Conservation (phyloP, 2,329 filamentous ascomycete species). For the Drechslerella stenobrocha region DNA sequence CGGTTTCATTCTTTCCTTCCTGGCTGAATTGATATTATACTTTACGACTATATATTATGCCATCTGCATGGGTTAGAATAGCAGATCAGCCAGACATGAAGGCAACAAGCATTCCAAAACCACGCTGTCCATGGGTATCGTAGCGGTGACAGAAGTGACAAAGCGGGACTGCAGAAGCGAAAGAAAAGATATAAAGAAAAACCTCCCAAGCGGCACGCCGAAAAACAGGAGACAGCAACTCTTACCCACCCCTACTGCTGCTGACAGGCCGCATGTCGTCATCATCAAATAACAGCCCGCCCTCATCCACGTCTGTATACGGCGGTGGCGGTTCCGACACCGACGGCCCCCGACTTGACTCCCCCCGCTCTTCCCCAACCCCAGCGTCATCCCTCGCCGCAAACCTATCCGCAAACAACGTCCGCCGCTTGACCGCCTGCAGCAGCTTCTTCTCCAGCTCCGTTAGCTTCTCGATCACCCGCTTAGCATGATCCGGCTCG, state of each 20-base stretch:
- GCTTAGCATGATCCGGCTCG: conserved; percentile 29
- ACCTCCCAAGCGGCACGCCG: conserved; percentile 5
- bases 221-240: background rate
- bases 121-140: conserved; percentile 46
- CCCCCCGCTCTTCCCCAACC: conserved; percentile 26
- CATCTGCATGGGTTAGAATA: conserved; percentile 2
- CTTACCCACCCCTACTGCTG: background rate
- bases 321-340: conserved; percentile 42
- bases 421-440: conserved; percentile 38
- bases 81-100: conserved; percentile 7
- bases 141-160: conserved; percentile 10
- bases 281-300: conserved; percentile 35
- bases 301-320: conserved; percentile 42
- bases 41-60: background rate
- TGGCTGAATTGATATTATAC: conserved; percentile 27
- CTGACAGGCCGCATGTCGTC: conserved; percentile 11
- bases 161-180: too few relatives aligned
- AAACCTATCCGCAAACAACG: conserved; percentile 36
- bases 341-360: conserved; percentile 43
- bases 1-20: conserved; percentile 25
- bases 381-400: conserved; percentile 11
- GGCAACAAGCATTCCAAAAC: conserved; percentile 10
- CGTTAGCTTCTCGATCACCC: conserved; percentile 43
- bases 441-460: conserved; percentile 42
- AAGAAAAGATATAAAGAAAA: conserved; percentile 1